Conservation (phyloP, 73 alveolate genomes). For the Paramecium sexaurelia region DNA sequence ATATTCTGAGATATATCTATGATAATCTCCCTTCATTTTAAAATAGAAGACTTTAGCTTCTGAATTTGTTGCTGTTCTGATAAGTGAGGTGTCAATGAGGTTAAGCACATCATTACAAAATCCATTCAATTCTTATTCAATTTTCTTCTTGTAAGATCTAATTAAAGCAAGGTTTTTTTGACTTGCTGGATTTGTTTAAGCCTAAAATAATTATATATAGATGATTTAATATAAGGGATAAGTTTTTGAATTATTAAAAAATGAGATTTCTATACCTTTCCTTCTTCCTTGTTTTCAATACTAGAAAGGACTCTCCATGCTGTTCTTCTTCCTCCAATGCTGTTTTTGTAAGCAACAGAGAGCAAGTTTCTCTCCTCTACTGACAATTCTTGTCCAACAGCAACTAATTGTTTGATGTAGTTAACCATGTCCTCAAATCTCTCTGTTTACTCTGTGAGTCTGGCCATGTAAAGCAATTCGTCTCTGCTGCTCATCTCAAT, state of each 20-base stretch:
- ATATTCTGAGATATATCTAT: slow-evolving; percentile 94
- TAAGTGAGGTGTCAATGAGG: slow-evolving; percentile 74
- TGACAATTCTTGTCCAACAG: slow-evolving; percentile 74
- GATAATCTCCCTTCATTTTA: slow-evolving; percentile 97
- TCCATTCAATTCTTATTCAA: slow-evolving; percentile 86
- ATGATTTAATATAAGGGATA: background rate
- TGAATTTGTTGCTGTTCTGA: slow-evolving; percentile 79
- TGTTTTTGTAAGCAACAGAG: slow-evolving; percentile 88
- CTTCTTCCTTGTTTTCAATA: slow-evolving; percentile 79
- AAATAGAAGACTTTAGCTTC: slow-evolving; percentile 92
- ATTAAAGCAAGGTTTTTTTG: slow-evolving; percentile 71
- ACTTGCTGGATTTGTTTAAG: slow-evolving; percentile 36
- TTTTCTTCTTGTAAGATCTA: slow-evolving; percentile 81
- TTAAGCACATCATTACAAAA: slow-evolving; percentile 83
- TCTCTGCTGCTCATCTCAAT: slow-evolving; percentile 71
- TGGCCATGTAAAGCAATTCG: slow-evolving; percentile 86
- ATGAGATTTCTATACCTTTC: slow-evolving; percentile 63
- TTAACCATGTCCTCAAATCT: slow-evolving; percentile 92
- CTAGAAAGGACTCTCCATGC: slow-evolving; percentile 84
- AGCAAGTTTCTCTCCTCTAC: slow-evolving; percentile 89
- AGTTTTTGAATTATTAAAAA: background rate
- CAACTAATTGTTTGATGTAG: slow-evolving; percentile 79
- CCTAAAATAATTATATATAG: background rate
- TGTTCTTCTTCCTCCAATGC: slow-evolving; percentile 81
- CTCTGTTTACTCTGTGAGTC: slow-evolving; percentile 90